Evolutionary conservation across 2,329 filamentous ascomycete genomes (phyloP).

Genomic region (Calonectria pseudoturangicola): DNA sequence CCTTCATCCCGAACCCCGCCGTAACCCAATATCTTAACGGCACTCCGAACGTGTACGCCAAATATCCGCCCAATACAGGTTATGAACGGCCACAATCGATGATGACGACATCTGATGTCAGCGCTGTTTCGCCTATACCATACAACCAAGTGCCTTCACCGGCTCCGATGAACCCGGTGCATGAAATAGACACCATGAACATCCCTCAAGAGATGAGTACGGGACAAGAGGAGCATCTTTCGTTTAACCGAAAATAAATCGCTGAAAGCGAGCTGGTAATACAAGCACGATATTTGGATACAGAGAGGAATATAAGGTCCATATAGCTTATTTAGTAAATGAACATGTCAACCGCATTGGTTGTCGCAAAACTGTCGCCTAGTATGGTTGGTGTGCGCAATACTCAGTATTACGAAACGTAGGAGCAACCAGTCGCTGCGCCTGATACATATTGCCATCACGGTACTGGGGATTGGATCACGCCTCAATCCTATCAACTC

Average conservation of each 20-base stretch:
- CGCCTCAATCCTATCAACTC: too few species aligned
- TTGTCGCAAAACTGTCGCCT: too few species aligned
- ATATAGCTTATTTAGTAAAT: too few species aligned
- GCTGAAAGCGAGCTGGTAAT: background rate
- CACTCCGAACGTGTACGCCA: background rate
- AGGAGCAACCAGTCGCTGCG: too few species aligned
- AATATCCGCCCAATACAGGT: background rate
- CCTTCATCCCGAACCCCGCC: background rate
- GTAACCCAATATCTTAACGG: background rate
- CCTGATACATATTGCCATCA: too few species aligned
- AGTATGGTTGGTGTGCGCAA: too few species aligned
- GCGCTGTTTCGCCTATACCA: background rate
- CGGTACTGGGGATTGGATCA: too few species aligned
- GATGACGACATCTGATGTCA: background rate
- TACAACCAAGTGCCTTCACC: constrained; percentile 3
- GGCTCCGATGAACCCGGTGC: background rate
- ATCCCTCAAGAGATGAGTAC: constrained; percentile 14
- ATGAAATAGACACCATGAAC: background rate
- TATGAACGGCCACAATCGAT: constrained; percentile 1
- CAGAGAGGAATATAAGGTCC: too few species aligned
- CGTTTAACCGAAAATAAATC: background rate
- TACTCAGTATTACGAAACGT: too few species aligned
- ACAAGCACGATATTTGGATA: too few species aligned
- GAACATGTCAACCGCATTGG: too few species aligned
- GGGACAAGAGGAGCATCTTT: background rate